Evolutionary conservation across 2,329 filamentous ascomycete genomes (phyloP).

Genomic region (Didymella segeticola): DNA sequence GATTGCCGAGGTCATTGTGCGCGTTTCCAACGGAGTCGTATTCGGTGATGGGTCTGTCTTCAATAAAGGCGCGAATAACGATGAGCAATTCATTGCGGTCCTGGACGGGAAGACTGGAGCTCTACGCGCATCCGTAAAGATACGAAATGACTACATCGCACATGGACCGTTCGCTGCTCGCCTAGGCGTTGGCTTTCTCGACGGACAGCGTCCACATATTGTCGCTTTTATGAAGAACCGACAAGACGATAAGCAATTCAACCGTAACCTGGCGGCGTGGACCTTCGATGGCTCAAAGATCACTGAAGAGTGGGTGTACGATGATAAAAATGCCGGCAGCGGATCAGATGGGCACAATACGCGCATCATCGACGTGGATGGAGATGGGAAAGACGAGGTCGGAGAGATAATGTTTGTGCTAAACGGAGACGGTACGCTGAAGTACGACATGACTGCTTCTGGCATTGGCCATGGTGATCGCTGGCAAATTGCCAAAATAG

Average conservation of each 20-base stretch:
- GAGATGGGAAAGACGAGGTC: constrained; percentile 19
- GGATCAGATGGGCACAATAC: constrained; percentile 19
- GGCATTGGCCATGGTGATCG: constrained; percentile 20
- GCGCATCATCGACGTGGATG: constrained; percentile 16
- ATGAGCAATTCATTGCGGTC: constrained; percentile 15
- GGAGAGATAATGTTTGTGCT: constrained; percentile 19
- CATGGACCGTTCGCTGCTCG: constrained; percentile 19
- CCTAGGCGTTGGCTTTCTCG: not conserved
- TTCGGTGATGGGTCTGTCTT: constrained; percentile 16
- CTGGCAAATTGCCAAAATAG: constrained; percentile 22
- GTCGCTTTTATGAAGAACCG: constrained; percentile 21
- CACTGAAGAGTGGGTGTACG: constrained; percentile 7
- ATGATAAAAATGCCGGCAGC: constrained; percentile 6
- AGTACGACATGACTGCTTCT: constrained; percentile 8
- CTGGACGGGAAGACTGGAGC: constrained; percentile 11
- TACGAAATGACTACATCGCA: constrained; percentile 14
- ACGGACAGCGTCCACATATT: constrained; percentile 6
- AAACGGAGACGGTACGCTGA: constrained; percentile 15
- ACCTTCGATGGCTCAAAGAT: constrained; percentile 9
- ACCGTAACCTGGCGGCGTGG: constrained; percentile 17
- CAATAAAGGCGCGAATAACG: not conserved
- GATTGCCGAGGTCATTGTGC: constrained; percentile 12
- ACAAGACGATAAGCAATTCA: constrained; percentile 10
- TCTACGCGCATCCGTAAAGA: constrained; percentile 3
- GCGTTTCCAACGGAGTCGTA: constrained; percentile 14